Base-by-base conservation (phyloP, 2,329 filamentous ascomycete genomes). In the Dryadomyces sulphureus region DNA sequence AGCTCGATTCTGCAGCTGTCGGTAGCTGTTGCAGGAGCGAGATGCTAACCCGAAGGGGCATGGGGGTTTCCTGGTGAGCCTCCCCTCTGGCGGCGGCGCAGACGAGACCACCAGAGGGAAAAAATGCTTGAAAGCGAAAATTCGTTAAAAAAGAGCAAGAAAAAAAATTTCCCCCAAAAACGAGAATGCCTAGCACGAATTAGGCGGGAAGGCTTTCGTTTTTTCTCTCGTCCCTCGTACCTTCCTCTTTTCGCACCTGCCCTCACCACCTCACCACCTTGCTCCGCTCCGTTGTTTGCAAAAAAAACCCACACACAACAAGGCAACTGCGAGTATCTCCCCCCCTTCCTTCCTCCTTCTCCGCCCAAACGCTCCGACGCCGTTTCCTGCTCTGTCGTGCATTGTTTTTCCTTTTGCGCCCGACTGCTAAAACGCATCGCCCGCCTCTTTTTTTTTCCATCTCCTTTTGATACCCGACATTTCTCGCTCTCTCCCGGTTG, bases 71-170 rank as follows among this genome's bases (percentile, higher is more conserved):
- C 41, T n/a, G 30, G 22, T 41, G 34, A 32, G 27, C 44, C 35
- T 50, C 46, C 41, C 45, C 39, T 48, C 43, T 45, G 35, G 27
- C 42, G 36, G 24, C 21, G 19, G 24, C 22, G 24, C 40, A 42
- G 40, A n/a, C n/a, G n/a, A n/a, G 27, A 14, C 11, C 11, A 32
- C 27, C 9, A 32, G 27, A 12, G 27, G n/a, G n/a, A n/a, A 32
- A 32, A 32, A 32, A 32, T 36, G 34, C 34, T n/a, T n/a, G 34
- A 36, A 36, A 32, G 27, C 27, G 27, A 32, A 32, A 32, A 32
- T 32, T 32, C 27, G 16, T 32, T 32, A 32, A 32, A 19, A 43
- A 43, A 35, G 2, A 20, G 35, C 34, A 22, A 19, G 9, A 34
- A 17, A 43, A 34, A 41, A n/a, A 30, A 30, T n/a, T n/a, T n/a